A percentile compares a stretch with the other conserved stretches of the same genome.
phyloP scores from a whole-genome alignment of 2,329 filamentous ascomycete species.

The Colletotrichum lini region DNA sequence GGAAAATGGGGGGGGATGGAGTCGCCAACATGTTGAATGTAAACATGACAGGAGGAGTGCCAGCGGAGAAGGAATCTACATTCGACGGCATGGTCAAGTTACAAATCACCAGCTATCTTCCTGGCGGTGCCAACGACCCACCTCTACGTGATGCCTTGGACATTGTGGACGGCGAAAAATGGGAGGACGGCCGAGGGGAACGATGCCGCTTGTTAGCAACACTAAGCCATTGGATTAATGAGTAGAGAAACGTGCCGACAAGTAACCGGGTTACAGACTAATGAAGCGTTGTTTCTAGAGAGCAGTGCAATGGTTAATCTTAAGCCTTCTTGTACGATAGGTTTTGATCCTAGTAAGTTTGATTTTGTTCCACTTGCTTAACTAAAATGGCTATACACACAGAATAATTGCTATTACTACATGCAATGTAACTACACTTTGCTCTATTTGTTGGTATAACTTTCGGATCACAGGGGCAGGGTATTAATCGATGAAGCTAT shows the following conservation, averaged over 20 bases:
- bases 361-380: too few species aligned
- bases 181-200: conserved; percentile 33
- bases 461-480: too few species aligned
- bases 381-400: too few species aligned
- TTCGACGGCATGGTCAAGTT: conserved; percentile 36
- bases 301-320: neutral
- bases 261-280: neutral
- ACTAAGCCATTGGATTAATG: conserved; percentile 4
- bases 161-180: conserved; percentile 14
- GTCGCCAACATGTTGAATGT: conserved; percentile 23
- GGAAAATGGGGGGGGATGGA: conserved; percentile 9
- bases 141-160: conserved; percentile 19
- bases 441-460: too few species aligned
- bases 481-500: too few species aligned
- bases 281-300: neutral
- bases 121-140: neutral
- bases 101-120: conserved; percentile 22
- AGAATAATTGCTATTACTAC: too few species aligned
- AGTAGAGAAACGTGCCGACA: neutral
- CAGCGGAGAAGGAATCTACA: neutral
- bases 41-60: conserved; percentile 29
- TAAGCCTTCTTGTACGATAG: too few species aligned
- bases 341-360: too few species aligned
- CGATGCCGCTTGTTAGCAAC: conserved; percentile 20
- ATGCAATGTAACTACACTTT: too few species aligned